Evolutionary conservation across 2,329 filamentous ascomycete species (phyloP), one percentile per base, ranked within the genome.

Genomic region (Venturia asperata): DNA sequence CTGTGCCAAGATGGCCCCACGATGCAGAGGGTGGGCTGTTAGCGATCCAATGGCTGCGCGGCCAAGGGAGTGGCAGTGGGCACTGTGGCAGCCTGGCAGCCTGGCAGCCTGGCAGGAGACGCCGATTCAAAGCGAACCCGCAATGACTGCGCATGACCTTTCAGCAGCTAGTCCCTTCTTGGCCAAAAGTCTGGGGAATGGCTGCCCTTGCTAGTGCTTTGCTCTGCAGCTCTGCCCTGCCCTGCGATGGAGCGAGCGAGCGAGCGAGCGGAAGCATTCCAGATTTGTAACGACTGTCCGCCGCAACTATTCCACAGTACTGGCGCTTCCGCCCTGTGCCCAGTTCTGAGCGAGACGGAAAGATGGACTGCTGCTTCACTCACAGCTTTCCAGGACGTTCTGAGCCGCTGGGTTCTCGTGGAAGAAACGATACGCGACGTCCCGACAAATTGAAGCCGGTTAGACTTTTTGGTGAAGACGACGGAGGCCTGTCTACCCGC

Each of bases 111-210:
- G n/a, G n/a, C 52, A 34, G 52, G 37, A 5, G 30, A 39, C 30
- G 52, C 52, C 30, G 52, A 37, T n/a, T 58, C 52, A 58, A 58
- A 58, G 52, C 27, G 52, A 58, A 56, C n/a, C 47, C 21, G 21
- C 19, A 47, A 1, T 47, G 45, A 21, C 49, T 34, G 49, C 49
- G 49, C 52, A 58, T 58, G 52, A 58, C 52, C 30, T 37, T 39
- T 15, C 3, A 34, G 5, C 37, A 0, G 37, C 52, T 58, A 58
- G 27, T 34, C 52, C 27, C 10, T 37, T 58, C 27, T 58, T 30
- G 30, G 52, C 24, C 27, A 5, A n/a, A 58, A 56, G 19, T 58
- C 52, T 58, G 52, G 52, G 52, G 52, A 37, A 34, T 34, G 15
- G 5, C 30, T 19, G 7, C 5, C 52, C 52, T 15, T 58, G 30